phyloP scores from a whole-genome alignment of 192 early-diverging fungal species.

The Backusella tarrabulga region DNA sequence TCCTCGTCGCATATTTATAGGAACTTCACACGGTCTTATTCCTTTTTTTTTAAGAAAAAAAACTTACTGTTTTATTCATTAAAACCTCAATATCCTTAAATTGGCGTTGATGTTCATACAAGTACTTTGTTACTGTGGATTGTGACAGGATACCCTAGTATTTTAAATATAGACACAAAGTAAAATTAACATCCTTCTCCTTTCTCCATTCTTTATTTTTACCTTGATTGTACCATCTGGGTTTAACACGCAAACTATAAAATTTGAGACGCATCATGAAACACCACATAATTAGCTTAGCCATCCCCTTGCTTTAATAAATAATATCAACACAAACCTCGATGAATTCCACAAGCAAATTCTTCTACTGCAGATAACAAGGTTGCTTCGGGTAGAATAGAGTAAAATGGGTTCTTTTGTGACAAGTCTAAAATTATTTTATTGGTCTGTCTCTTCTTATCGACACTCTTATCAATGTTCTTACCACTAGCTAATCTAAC shows the following conservation, averaged over 20 bases:
- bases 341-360: slow-evolving; percentile 76
- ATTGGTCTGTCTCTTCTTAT: background rate
- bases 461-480: background rate
- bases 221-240: slow-evolving; percentile 56
- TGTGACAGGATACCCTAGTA: slow-evolving; percentile 73
- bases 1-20: slow-evolving; percentile 34
- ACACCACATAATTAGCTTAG: background rate
- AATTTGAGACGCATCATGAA: background rate
- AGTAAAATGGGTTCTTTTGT: slow-evolving; percentile 81
- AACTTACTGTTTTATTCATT: slow-evolving; percentile 46
- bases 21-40: slow-evolving; percentile 43
- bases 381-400: slow-evolving; percentile 72
- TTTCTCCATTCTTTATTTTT: background rate
- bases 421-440: slow-evolving; percentile 59
- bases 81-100: slow-evolving; percentile 44
- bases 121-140: slow-evolving; percentile 63
- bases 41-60: background rate
- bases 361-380: slow-evolving; percentile 70
- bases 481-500: slow-evolving; percentile 64
- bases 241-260: slow-evolving; percentile 70
- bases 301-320: background rate
- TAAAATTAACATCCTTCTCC: slow-evolving; percentile 37
- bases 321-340: slow-evolving; percentile 38
- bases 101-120: slow-evolving; percentile 59
- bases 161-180: background rate